Evolutionary conservation across 768 basidiomycete genomes (phyloP).

Genomic region (Rhodotorula paludigena): DNA sequence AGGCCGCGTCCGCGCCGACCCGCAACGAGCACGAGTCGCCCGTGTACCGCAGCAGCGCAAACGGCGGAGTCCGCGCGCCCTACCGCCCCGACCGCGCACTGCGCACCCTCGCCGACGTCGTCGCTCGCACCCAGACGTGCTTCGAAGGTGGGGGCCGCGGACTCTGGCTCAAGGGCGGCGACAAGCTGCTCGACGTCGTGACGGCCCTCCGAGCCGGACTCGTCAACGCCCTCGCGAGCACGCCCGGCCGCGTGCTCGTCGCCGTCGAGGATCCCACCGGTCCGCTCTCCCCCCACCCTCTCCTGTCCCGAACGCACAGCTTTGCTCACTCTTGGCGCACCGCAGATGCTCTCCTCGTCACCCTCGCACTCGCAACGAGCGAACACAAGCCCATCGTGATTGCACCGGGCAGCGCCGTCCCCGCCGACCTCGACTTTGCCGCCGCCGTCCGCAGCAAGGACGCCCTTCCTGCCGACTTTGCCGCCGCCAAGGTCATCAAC

Average conservation of each 20-base stretch:
- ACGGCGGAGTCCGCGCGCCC: conserved; percentile 1
- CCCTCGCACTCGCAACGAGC: conserved; percentile 28
- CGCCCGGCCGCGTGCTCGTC: conserved; percentile 19
- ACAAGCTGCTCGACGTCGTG: conserved; percentile 20
- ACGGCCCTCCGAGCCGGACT: conserved; percentile 20
- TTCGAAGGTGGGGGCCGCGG: conserved; percentile 23
- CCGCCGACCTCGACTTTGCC: conserved; percentile 9
- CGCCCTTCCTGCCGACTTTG: conserved; percentile 1
- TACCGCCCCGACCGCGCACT: conserved; percentile 18
- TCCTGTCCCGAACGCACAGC: background rate
- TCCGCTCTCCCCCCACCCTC: background rate
- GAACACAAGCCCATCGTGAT: conserved; percentile 24
- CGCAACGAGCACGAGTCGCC: conserved; percentile 23
- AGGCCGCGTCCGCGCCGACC: conserved; percentile 2
- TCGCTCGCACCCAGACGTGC: conserved; percentile 1
- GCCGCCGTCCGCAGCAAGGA: conserved; percentile 25
- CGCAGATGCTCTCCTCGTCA: conserved; percentile 37
- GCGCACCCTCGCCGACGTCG: conserved; percentile 10
- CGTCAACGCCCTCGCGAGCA: background rate
- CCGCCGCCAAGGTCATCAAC: background rate
- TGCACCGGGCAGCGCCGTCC: conserved; percentile 13
- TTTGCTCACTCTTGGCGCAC: too few species aligned
- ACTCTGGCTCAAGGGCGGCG: conserved; percentile 30
- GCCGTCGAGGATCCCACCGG: conserved; percentile 32
- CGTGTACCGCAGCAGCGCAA: conserved; percentile 15